Evolutionary conservation across 2,329 filamentous ascomycete genomes (phyloP).

Genomic region (Cryphonectria parasitica): DNA sequence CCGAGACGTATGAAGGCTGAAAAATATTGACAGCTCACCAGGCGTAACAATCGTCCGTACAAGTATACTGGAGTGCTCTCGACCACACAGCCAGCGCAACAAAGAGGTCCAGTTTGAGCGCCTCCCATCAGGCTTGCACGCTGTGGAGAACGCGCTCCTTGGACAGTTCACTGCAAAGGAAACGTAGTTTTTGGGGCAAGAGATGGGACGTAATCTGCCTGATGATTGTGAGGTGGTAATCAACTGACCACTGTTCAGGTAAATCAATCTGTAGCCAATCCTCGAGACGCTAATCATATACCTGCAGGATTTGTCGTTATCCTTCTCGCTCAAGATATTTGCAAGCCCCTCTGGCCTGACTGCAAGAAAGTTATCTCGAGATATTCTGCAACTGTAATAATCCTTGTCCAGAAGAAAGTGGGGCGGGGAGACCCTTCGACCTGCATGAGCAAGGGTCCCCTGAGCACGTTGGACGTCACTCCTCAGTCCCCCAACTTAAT

Average conservation of each 20-base stretch:
- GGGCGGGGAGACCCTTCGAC: neutral
- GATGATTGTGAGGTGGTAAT: neutral
- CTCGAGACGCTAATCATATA: neutral
- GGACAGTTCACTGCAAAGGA: neutral
- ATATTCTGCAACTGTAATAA: neutral
- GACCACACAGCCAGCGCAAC: no score
- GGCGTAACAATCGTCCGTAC: no score
- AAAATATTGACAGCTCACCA: no score
- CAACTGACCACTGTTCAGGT: neutral
- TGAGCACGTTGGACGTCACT: neutral
- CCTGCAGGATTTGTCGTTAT: neutral
- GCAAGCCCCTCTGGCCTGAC: neutral
- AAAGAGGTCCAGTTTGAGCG: no score
- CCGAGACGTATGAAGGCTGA: neutral
- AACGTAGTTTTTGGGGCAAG: neutral
- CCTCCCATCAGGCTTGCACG: no score
- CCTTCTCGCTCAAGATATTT: neutral
- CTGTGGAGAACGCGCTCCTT: neutral
- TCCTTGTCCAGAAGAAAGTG: neutral
- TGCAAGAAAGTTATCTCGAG: neutral
- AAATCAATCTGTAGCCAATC: neutral
- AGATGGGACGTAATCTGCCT: neutral
- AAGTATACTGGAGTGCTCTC: no score
- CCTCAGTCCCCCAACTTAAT: neutral
- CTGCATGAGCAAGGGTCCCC: constrained; percentile 6